Evolutionary conservation across 1,284 basidiomycete species (phyloP).

Genomic region (Sanghuangporus baumii): DNA sequence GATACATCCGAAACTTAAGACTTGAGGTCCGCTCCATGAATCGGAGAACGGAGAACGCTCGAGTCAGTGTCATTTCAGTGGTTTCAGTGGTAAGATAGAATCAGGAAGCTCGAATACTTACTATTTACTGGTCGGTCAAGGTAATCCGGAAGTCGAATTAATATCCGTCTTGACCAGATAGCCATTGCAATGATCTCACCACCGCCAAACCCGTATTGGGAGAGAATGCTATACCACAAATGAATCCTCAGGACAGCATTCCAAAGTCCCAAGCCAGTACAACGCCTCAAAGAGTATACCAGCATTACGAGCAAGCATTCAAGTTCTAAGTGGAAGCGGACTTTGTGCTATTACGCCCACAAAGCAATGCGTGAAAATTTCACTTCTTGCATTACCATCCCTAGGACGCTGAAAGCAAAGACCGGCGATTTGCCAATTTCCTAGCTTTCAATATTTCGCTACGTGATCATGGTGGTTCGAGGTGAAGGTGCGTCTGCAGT

Average conservation of each 20-base stretch:
- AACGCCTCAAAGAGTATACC: not conserved
- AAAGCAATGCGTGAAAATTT: too few species aligned
- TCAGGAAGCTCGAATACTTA: not conserved
- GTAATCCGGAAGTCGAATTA: not conserved
- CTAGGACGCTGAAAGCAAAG: too few species aligned
- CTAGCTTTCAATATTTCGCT: too few species aligned
- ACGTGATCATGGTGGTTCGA: too few species aligned
- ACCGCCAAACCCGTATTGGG: not conserved
- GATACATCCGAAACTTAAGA: not conserved
- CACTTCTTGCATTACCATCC: too few species aligned
- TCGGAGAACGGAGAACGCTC: not conserved
- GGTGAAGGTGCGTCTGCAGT: too few species aligned
- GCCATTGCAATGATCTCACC: not conserved
- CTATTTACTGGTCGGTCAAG: not conserved
- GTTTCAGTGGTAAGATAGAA: not conserved
- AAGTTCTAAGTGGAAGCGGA: too few species aligned
- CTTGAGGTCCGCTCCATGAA: not conserved
- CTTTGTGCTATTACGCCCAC: too few species aligned
- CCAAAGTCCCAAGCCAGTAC: not conserved
- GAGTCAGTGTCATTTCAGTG: not conserved
- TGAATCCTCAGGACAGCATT: not conserved
- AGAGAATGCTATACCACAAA: not conserved
- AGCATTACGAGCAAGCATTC: too few species aligned
- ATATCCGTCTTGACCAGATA: not conserved
- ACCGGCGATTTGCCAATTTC: too few species aligned